Conservation (phyloP, 192 early-diverging fungal genomes). For the Backusella macrospora region DNA sequence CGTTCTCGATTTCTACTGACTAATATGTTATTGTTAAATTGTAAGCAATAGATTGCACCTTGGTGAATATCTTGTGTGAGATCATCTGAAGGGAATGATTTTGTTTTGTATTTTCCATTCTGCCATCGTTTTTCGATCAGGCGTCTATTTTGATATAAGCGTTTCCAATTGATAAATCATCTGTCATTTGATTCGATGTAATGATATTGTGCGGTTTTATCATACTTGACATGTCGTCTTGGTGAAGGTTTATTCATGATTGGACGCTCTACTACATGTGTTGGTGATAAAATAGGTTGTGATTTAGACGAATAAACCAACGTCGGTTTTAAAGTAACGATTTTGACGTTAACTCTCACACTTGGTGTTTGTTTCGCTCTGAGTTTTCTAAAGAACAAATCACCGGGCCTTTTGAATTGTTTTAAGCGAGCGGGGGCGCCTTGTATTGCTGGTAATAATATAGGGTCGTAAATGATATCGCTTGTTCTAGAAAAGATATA, state of each 20-base stretch:
- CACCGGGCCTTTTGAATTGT: conserved; percentile 9
- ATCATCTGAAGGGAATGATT: conserved; percentile 55
- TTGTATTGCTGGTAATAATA: conserved; percentile 21
- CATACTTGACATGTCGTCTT: conserved; percentile 28
- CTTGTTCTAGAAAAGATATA: conserved; percentile 8
- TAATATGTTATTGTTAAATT: conserved; percentile 71
- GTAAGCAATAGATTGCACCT: conserved; percentile 87
- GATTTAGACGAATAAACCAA: conserved; percentile 13
- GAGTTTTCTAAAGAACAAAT: conserved; percentile 14
- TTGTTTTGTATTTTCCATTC: conserved; percentile 57
- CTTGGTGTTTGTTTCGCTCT: not conserved
- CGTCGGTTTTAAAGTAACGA: not conserved
- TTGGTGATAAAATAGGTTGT: conserved; percentile 74
- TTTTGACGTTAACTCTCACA: not conserved
- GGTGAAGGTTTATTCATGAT: conserved; percentile 7
- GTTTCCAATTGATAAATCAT: conserved; percentile 71
- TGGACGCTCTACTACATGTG: conserved; percentile 34
- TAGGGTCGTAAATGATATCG: conserved; percentile 16
- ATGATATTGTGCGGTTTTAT: conserved; percentile 29
- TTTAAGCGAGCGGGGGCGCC: conserved; percentile 9
- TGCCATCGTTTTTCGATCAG: conserved; percentile 79
- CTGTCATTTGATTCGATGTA: conserved; percentile 45
- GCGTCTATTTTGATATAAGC: conserved; percentile 67
- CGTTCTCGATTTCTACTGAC: conserved; percentile 73
- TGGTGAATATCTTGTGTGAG: conserved; percentile 60